Evolutionary conservation across 495 filamentous ascomycete genomes (phyloP), one percentile per base, ranked within the genome.

Genomic region (Penicillium bovifimosum): DNA sequence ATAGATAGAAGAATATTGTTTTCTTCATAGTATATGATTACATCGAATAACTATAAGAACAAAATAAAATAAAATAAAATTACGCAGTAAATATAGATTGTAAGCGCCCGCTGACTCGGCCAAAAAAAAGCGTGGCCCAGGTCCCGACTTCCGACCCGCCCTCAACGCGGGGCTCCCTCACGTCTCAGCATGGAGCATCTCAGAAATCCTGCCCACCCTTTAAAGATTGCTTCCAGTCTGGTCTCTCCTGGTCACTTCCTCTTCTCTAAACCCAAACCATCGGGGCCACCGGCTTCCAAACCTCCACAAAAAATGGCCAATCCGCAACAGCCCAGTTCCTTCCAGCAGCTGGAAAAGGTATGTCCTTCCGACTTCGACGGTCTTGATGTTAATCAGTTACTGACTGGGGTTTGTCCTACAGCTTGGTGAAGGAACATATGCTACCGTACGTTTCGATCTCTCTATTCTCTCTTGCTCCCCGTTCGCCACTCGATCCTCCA

Each of bases 341-440:
- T 97, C 75, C 91, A 96, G 82, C 92, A 97, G 83, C 83, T 97
- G 70, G 92, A 97, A 73, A 97, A 95, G 76, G 77, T 79, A 60
- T 47, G 53, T 9, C 47, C 10, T 33, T 47, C 48, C 32, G 6
- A 45, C 36, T n/a, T n/a, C n/a, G n/a, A n/a, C 18, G 17, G 36
- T 26, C 33, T 31, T 41, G 14, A 31, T n/a, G 33, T 17, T 20
- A 36, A 32, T 45, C n/a, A n/a, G n/a, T 53, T 48, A 58, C 62
- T 64, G 47, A 67, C 52, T 20, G 13, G 39, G 13, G n/a, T 17
- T 24, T 28, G 43, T 44, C 31, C 51, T 13, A 8, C 52, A 87
- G 86, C 78, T 98, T 55, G 93, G 93, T 66, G 93, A 98, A 80
- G 93, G 93, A 48, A 98, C 93, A 38, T 98, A 98, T 85, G 93